Evolutionary conservation across 176 grass and related monocot species (phyloP).

Genomic region (Zoysia japonica): DNA sequence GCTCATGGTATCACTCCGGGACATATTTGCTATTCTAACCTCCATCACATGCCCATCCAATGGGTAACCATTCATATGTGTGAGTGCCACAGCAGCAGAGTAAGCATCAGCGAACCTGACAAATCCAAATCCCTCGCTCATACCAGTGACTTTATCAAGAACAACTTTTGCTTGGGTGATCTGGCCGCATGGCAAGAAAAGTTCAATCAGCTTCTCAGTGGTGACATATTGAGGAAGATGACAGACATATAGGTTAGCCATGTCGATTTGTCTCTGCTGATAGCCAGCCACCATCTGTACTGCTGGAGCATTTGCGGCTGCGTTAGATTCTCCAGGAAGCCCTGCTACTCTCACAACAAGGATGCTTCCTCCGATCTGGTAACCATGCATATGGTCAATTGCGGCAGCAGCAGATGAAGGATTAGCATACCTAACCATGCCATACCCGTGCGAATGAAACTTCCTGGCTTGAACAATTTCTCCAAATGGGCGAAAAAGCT

Average conservation of each 20-base stretch:
- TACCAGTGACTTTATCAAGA: conserved; percentile 53
- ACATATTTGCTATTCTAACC: conserved; percentile 43
- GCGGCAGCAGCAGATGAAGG: conserved; percentile 48
- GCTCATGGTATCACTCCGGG: conserved; percentile 8
- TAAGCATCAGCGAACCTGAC: conserved; percentile 54
- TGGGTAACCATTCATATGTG: conserved; percentile 52
- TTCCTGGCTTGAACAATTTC: conserved; percentile 54
- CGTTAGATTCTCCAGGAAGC: conserved; percentile 7
- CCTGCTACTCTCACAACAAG: conserved; percentile 52
- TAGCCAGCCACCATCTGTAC: conserved; percentile 7
- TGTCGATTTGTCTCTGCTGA: conserved; percentile 45
- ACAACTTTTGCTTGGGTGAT: conserved; percentile 57
- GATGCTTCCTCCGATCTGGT: conserved; percentile 60
- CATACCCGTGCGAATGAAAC: conserved; percentile 50
- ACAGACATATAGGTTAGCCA: conserved; percentile 58
- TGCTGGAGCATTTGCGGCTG: conserved; percentile 15
- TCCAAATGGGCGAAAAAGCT: conserved; percentile 66
- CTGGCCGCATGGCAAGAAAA: conserved; percentile 60
- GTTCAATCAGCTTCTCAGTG: conserved; percentile 43
- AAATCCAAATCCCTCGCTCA: conserved; percentile 77
- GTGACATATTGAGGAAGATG: conserved; percentile 51
- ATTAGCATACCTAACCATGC: conserved; percentile 59
- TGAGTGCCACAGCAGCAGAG: conserved; percentile 47
- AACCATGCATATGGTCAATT: conserved; percentile 57
- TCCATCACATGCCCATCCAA: conserved; percentile 52